phyloP scores from a whole-genome alignment of 2,329 filamentous ascomycete genomes.

The Claviceps purpurea region DNA sequence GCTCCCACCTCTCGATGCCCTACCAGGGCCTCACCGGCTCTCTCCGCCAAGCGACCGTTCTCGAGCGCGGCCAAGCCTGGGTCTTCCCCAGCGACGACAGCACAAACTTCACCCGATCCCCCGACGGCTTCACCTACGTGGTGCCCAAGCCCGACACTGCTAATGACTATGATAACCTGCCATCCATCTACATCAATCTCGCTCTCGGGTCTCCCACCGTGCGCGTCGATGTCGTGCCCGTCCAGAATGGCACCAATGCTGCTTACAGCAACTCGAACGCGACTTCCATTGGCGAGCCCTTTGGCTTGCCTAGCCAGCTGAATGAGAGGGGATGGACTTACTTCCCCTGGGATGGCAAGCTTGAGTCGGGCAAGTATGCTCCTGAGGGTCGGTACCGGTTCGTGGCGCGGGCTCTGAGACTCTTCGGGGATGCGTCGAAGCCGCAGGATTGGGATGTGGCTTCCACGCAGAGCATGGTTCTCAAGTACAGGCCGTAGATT shows the following conservation, averaged over 20 bases:
- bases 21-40: conserved; percentile 26
- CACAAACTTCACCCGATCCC: conserved; percentile 6
- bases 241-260: conserved; percentile 6
- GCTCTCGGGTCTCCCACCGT: conserved; percentile 31
- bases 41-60: conserved; percentile 14
- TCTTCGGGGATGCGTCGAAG: conserved; percentile 32
- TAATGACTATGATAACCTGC: conserved; percentile 9
- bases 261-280: conserved; percentile 22
- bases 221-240: conserved; percentile 28
- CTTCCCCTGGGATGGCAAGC: conserved; percentile 28
- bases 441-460: conserved; percentile 30
- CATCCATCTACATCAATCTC: conserved; percentile 15
- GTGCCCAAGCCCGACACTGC: conserved; percentile 24
- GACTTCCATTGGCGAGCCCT: conserved; percentile 25
- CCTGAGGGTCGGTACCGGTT: conserved; percentile 35
- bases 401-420: conserved; percentile 29
- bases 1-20: conserved; percentile 22
- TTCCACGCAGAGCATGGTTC: conserved; percentile 27
- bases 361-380: conserved; percentile 30
- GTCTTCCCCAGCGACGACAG: conserved; percentile 18
- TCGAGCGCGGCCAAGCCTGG: conserved; percentile 11
- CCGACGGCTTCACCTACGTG: conserved; percentile 23
- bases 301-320: conserved; percentile 23
- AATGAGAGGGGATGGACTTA: conserved; percentile 3
- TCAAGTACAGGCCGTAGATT: conserved; percentile 21